A percentile compares a stretch with the other conserved stretches of the same genome.
These are phyloP conservation scores for Cymodocea nodosa DNA, from an alignment of 116 monocot genomes.

Conservation along the genomic window DNA sequence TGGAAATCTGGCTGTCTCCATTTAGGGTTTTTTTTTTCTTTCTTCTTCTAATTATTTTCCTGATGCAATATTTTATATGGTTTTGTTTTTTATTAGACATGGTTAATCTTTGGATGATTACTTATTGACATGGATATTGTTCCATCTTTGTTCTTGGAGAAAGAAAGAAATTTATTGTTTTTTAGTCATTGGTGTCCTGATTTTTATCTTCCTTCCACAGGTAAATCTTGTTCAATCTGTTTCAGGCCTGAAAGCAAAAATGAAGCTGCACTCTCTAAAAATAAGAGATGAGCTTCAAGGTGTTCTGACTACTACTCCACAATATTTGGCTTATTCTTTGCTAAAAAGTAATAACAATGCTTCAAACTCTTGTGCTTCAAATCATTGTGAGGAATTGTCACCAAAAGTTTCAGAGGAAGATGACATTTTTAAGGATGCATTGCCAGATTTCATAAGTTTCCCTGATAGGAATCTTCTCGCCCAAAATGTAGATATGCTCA, in stretches of 20 bases:
- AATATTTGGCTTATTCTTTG: conserved; percentile 65
- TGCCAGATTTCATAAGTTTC: conserved; percentile 52
- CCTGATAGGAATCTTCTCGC: conserved; percentile 35
- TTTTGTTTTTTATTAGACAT: no score
- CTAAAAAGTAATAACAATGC: conserved; percentile 14
- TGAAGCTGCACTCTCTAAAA: conserved; percentile 73
- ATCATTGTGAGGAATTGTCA: conserved; percentile 11
- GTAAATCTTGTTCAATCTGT: conserved; percentile 53
- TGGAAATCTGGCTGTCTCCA: no score
- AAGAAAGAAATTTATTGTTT: no score
- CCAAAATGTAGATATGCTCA: conserved; percentile 15
- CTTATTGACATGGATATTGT: no score
- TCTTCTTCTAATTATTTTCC: no score
- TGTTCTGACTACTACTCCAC: conserved; percentile 20
- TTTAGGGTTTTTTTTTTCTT: no score
- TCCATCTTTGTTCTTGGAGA: no score
- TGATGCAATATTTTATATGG: no score
- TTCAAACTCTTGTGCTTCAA: conserved; percentile 2
- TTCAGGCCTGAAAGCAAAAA: conserved; percentile 57
- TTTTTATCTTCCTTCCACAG: conserved; percentile 16
- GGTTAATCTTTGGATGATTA: no score
- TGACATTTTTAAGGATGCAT: conserved; percentile 76
- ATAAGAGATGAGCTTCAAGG: conserved; percentile 78
- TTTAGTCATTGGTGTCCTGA: neutral
- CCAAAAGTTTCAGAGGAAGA: conserved; percentile 44